Evolutionary conservation across 2,329 filamentous ascomycete species (phyloP).

Genomic region (Aspergillus ochraceoroseus): DNA sequence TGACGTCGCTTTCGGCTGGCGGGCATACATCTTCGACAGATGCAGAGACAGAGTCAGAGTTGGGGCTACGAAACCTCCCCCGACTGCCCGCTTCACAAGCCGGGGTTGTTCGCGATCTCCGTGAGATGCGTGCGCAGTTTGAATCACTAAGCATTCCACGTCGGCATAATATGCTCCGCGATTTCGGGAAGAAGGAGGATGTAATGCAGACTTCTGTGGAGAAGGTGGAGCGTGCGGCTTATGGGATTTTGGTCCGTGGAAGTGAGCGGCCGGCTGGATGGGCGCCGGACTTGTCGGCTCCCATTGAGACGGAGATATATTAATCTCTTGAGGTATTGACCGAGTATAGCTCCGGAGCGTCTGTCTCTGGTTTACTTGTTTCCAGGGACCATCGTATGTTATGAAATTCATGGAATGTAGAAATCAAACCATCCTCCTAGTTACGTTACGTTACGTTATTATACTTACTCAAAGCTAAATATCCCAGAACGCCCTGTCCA

Average conservation of each 20-base stretch:
- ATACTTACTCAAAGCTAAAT: too few species aligned
- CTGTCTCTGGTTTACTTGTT: too few species aligned
- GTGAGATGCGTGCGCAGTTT: slow-evolving; percentile 68
- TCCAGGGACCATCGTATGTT: too few species aligned
- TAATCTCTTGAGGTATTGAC: slow-evolving; percentile 20
- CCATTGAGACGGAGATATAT: slow-evolving; percentile 39
- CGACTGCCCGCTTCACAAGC: slow-evolving; percentile 45
- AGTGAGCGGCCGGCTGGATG: slow-evolving; percentile 86
- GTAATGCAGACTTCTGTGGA: slow-evolving; percentile 83
- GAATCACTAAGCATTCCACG: slow-evolving; percentile 62
- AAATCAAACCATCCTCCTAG: too few species aligned
- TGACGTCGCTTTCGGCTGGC: slow-evolving; percentile 75
- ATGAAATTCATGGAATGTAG: too few species aligned
- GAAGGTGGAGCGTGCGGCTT: slow-evolving; percentile 89
- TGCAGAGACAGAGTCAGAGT: slow-evolving; percentile 3
- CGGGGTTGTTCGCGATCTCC: slow-evolving; percentile 73
- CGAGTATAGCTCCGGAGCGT: too few species aligned
- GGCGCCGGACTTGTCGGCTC: slow-evolving; percentile 67
- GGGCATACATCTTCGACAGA: slow-evolving; percentile 44
- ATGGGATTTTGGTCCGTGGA: slow-evolving; percentile 80
- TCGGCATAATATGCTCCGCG: slow-evolving; percentile 52
- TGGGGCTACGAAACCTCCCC: slow-evolving; percentile 3
- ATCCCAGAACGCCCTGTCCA: too few species aligned
- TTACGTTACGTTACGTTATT: too few species aligned
- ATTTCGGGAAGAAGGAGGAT: slow-evolving; percentile 73